Base-by-base conservation (phyloP, 1,139 yeast species). In the Yamadazyma trypodendri region DNA sequence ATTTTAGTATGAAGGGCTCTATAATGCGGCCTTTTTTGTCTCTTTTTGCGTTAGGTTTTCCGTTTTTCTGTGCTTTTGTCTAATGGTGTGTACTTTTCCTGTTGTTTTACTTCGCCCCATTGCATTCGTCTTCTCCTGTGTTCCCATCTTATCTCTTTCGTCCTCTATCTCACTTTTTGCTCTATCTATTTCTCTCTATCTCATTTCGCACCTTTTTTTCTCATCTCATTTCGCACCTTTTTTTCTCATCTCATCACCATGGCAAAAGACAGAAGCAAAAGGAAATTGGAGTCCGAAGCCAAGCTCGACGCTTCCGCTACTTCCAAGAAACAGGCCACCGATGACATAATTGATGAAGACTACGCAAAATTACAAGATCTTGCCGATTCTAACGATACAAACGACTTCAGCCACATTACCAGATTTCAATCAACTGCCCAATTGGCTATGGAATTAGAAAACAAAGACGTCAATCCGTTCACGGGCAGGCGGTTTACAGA, bases 371-470 rank as follows among this genome's bases (percentile, higher is more conserved):
- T 35, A 10, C 34, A 39, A 7, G 34, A 37, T 11, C 14, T 35
- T 11, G 27, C 41, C 23, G 41, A 35, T 17, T 17, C 18, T 15
- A 23, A 18, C 11, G 23, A 35, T 7, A 68, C 57, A 21, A 85
- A 84, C 20, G 84, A 79, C 51, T 82, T 84, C 49, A 56, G 64
- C 28, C 69, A 75, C 2, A 53, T 79, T 20, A 56, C 55, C 21
- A 77, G 88, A 44, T 90, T 84, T 54, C 54, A 78, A 35, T 85
- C 97, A 16, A 83, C 94, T 2, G 83, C 92, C 11, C 72, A 64
- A 31, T 81, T 82, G 43, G 96, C 96, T 1, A 65, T 67, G 39
- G 56, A 52, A 24, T 66, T 84, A 34, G 96, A 92, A 61, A 66
- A 75, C 43, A 86, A 82, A 1, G 65, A 69, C 0, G 50, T 51